Base-by-base conservation (phyloP, 345 rosid genomes). In the Draba incana region DNA sequence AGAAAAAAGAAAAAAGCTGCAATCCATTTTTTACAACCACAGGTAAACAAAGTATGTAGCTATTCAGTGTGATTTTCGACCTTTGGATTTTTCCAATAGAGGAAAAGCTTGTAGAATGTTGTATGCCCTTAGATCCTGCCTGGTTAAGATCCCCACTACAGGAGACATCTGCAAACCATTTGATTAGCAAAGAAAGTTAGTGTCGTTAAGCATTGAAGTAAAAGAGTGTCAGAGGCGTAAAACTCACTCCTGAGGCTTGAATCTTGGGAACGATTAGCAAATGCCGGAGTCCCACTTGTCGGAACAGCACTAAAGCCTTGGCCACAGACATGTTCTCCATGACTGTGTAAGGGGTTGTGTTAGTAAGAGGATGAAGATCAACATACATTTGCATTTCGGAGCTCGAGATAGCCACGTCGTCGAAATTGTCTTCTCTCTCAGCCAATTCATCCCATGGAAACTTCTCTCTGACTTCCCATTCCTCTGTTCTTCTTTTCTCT, bases 311-410 rank as follows among this genome's bases (percentile, higher is more conserved):
- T 81, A 85, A 49, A 46, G 98, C 97, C 79, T 90, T 92, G n/a
- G 92, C 97, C 47, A 88, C 97, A 3, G 97, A 90, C 86, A 85
- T 84, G 82, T 84, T 88, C 69, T 90, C 97, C 80, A 86, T 68
- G 53, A 90, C 98, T 0, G 93, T 88, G 79, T 81, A 88, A 53
- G 98, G 97, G 1, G 96, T 88, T 66, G 96, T 83, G 81, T 92
- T 92, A 61, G 92, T 82, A 6, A 92, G 85, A 64, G 97, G 93
- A 85, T 88, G 98, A 66, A 92, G 79, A 74, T 92, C 98, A 5
- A 85, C 78, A 55, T 81, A 86, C 97, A 88, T 90, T 30, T 86
- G 86, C 98, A 92, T 88, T 76, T 92, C 97, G n/a, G 78, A 77
- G 31, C 85, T 78, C 46, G 84, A 76, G 50, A 92, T 84, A 0